These are phyloP conservation scores for Populus hybrid DNA, from an alignment of 441 rosid genomes.

Conservation along the genomic window DNA sequence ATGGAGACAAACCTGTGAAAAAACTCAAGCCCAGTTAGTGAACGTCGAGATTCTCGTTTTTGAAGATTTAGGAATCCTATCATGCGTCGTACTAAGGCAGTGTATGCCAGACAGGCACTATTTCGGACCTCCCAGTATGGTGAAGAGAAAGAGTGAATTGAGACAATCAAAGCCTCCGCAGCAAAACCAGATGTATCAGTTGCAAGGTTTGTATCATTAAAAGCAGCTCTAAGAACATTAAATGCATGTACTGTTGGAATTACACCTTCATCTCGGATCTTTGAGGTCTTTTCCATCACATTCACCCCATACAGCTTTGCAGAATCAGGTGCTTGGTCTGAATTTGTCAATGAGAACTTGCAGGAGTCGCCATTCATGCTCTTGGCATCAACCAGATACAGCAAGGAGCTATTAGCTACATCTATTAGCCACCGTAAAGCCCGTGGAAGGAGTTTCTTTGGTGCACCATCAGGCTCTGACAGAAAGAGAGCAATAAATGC, in stretches of 20 bases:
- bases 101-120: constrained; percentile 91
- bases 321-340: constrained; percentile 31
- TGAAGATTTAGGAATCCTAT: constrained; percentile 91
- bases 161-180: constrained; percentile 81
- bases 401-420: constrained; percentile 63
- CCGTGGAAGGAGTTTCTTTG: constrained; percentile 89
- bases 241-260: constrained; percentile 96
- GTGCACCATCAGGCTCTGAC: constrained; percentile 92
- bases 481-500: constrained; percentile 93
- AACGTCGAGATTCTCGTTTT: constrained; percentile 86
- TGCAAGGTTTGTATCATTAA: constrained; percentile 91
- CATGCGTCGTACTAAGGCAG: constrained; percentile 89
- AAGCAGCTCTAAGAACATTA: constrained; percentile 86
- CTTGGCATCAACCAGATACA: constrained; percentile 30
- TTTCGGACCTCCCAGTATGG: constrained; percentile 97
- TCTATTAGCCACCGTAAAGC: constrained; percentile 86
- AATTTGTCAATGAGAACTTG: constrained; percentile 21
- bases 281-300: constrained; percentile 52
- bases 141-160: constrained; percentile 86
- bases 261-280: constrained; percentile 93
- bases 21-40: constrained; percentile 91
- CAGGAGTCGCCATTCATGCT: constrained; percentile 23
- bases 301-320: constrained; percentile 30
- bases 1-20: constrained; percentile 74
- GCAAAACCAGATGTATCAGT: constrained; percentile 96